A percentile compares a stretch with the other conserved stretches of the same genome.
Evolutionary conservation across 805 yeast species (phyloP).

Genomic region (Saccharomycopsis fodiens): DNA sequence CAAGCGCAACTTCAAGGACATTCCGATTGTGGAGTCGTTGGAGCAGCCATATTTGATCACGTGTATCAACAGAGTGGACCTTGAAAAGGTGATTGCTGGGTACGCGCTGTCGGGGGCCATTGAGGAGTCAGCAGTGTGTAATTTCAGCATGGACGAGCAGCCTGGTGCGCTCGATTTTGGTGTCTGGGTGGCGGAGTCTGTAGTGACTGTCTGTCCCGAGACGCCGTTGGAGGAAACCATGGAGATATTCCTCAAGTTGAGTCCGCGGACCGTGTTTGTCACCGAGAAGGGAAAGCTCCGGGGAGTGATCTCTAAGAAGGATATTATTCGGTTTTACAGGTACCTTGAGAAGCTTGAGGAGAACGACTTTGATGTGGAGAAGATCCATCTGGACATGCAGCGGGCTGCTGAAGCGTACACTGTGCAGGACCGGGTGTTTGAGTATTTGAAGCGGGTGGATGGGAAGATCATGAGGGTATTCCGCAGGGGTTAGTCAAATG

Average conservation of each 20-base stretch:
- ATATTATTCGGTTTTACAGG: constrained; percentile 56
- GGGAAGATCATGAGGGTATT: not conserved
- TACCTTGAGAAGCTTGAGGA: constrained; percentile 25
- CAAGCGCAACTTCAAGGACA: constrained; percentile 24
- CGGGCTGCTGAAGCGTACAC: not conserved
- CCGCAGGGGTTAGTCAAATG: not conserved
- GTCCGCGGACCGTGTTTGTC: constrained; percentile 61
- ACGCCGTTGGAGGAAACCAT: constrained; percentile 54
- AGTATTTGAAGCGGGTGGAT: not conserved
- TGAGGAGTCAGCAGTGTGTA: not conserved
- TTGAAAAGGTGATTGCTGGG: not conserved
- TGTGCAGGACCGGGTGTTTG: not conserved
- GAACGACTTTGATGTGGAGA: constrained; percentile 11
- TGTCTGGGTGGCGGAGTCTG: constrained; percentile 37
- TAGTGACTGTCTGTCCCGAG: constrained; percentile 47
- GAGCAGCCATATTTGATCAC: constrained; percentile 26
- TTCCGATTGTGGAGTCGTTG: constrained; percentile 31
- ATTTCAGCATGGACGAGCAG: not conserved
- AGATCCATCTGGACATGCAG: not conserved
- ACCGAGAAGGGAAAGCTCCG: constrained; percentile 51
- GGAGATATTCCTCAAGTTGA: constrained; percentile 67
- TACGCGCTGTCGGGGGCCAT: not conserved
- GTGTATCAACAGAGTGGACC: constrained; percentile 21
- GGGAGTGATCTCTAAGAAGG: constrained; percentile 85
- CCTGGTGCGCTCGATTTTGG: constrained; percentile 23